phyloP scores from a whole-genome alignment of 139 green algal genomes.

The Chlorella sp. region DNA sequence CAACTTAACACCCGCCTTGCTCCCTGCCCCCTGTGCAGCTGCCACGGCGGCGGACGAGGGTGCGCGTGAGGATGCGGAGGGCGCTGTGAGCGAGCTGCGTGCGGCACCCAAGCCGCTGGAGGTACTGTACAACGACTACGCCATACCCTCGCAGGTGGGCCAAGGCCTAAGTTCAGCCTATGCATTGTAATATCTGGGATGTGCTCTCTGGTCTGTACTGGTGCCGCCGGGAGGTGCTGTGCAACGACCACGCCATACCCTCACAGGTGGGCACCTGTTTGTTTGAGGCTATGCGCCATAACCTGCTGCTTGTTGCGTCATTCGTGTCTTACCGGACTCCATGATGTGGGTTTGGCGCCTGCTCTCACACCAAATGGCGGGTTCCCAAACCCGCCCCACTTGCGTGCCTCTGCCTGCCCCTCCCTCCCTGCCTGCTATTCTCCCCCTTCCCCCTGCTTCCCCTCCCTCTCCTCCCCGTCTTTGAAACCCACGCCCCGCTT shows the following conservation, averaged over 20 bases:
- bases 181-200: not conserved
- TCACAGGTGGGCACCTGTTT: too few relatives aligned
- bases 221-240: conserved; percentile 62
- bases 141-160: conserved; percentile 57
- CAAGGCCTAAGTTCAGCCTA: not conserved
- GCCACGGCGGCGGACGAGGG: conserved; percentile 9
- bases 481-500: too few relatives aligned
- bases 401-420: too few relatives aligned
- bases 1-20: not conserved
- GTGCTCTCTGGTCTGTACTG: not conserved
- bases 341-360: too few relatives aligned
- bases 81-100: conserved; percentile 46
- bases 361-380: too few relatives aligned
- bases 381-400: too few relatives aligned
- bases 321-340: too few relatives aligned
- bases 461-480: too few relatives aligned
- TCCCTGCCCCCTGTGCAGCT: not conserved
- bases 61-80: conserved; percentile 12
- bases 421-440: not conserved
- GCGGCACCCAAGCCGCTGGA: conserved; percentile 50
- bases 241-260: conserved; percentile 81
- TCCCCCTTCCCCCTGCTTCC: too few relatives aligned
- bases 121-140: conserved; percentile 87
- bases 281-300: too few relatives aligned
- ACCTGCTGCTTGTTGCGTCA: too few relatives aligned